Percentiles rank a stretch among this genome's conserved stretches.
Evolutionary conservation across 2,329 filamentous ascomycete genomes (phyloP).

Genomic region (Ramularia collo-cygni): DNA sequence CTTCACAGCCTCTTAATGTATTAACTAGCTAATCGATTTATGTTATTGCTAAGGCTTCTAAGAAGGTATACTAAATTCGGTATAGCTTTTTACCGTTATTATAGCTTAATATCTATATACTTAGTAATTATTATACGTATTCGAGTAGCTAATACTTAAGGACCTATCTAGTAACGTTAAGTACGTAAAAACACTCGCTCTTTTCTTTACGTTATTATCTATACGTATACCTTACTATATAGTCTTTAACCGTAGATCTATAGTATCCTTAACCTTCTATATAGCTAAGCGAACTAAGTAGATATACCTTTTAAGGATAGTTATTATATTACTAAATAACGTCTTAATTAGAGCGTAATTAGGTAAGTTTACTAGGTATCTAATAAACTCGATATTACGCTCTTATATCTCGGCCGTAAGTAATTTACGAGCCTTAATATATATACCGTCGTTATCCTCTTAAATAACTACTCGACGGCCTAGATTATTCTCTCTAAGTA

Average conservation of each 20-base stretch:
- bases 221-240: not conserved
- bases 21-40: not conserved
- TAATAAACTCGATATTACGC: not conserved
- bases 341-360: not conserved
- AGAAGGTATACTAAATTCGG: not conserved
- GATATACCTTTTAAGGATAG: not conserved
- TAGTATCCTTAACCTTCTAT: not conserved
- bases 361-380: not conserved
- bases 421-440: not conserved
- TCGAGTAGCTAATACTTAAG: not conserved
- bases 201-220: not conserved
- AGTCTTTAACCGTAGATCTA: not conserved
- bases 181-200: not conserved
- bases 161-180: not conserved
- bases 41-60: not conserved
- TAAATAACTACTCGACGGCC: not conserved
- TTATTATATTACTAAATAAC: not conserved
- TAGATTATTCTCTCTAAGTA: not conserved
- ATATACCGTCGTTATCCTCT: not conserved
- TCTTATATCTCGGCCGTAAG: no score
- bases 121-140: not conserved
- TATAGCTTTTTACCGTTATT: not conserved
- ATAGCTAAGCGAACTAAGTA: not conserved
- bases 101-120: not conserved
- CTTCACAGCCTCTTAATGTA: no score